Evolutionary conservation across 2,329 filamentous ascomycete species (phyloP), one percentile per base, ranked within the genome.

Genomic region (Allantophomopsis cytisporea): DNA sequence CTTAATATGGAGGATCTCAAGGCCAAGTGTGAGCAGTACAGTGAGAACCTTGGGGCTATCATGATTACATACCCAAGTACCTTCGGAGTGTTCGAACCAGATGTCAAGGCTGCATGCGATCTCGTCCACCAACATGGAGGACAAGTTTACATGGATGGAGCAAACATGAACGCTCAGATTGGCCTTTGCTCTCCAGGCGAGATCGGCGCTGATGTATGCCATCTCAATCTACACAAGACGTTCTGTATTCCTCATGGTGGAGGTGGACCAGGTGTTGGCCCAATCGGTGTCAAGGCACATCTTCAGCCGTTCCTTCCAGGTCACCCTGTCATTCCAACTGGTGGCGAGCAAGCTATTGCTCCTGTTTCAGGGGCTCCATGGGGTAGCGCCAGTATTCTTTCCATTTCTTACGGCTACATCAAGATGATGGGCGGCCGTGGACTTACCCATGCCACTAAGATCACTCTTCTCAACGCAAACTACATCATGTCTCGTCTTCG

Each of bases 111-210:
- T 55, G 87, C 80, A 13, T 94, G 87, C 60, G 67, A 86, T 40
- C 66, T 93, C 21, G 86, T 96, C 14, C 89, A 96, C 63, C 62
- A 82, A 47, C 68, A 93, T 55, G 89, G 89, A 39, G 89, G 89
- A 8, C 85, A 93, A 56, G 89, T 96, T 13, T 96, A 95, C 68
- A 95, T 96, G 89, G 89, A 96, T 57, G 89, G 89, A 36, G 89
- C 89, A 48, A 96, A 96, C 66, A 91, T 95, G 86, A 96, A 95
- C 56, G 89, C 89, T 14, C 89, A 96, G 61, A 95, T 96, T 47
- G 89, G 89, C 11, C 73, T 96, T 10, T 94, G 86, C 66, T 94
- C 86, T 1, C 89, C 89, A 2, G 89, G 89, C 31, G 87, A 93
- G 59, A 94, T 96, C 49, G 89, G 89, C 15, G 89, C 89, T 21